Evolutionary conservation across 2,329 filamentous ascomycete species (phyloP), one percentile per base, ranked within the genome.

Genomic region (Colletotrichum siamense): DNA sequence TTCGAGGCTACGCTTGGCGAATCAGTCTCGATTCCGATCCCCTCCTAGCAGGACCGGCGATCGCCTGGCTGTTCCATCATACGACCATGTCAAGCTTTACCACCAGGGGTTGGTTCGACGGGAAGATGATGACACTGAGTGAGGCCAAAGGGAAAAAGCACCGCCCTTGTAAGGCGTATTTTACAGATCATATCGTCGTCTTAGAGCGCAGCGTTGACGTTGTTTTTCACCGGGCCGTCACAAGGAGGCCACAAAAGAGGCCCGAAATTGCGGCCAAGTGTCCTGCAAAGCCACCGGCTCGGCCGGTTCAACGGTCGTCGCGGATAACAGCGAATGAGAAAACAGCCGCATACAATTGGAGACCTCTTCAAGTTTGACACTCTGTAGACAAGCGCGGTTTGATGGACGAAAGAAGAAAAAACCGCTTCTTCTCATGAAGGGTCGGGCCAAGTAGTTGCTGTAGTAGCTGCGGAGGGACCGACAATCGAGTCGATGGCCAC

Each of bases 251-350:
- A 63, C 22, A 63, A 71, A 49, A 75, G 75, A 36, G 75, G 75
- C 75, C 75, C 70, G 59, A 74, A 73, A 76, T 49, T 24, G 74
- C 70, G 74, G 65, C 70, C 74, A 73, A 76, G 74, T 74, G 74
- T 52, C 70, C 57, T 69, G 70, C 74, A 59, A 76, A 73, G 70
- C 70, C 74, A 72, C 74, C 57, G 44, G 57, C 26, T 32, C 59
- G n/a, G 30, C 34, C 71, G 34, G 57, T 68, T 36, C 57, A 55
- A 59, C 74, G 65, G 69, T 39, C 49, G 66, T 52, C 30, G 69
- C 69, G 73, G 28, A 63, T n/a, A 39, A 22, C 32, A 28, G 26
- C 32, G 8, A 63, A 30, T 55, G 16, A 26, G 36, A 69, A 59
- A 22, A 32, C 30, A 8, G 44, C 26, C 18, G 52, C 32, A 22